Evolutionary conservation across 345 rosid genomes (phyloP), one percentile per base, ranked within the genome.

Genomic region (Citrus sinensis): DNA sequence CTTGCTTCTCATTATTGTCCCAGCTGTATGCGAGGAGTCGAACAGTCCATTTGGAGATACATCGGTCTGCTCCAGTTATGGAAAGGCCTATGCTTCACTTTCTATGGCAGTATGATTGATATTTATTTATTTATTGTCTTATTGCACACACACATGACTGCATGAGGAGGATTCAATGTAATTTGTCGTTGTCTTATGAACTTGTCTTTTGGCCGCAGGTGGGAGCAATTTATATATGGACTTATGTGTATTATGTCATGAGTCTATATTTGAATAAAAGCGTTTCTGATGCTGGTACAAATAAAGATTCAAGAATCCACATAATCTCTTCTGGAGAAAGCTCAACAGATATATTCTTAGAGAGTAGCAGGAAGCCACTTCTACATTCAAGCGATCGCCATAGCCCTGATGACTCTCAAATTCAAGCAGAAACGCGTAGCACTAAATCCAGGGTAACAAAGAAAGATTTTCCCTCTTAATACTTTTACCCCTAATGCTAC

Each of bases 31-130:
- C 70, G 72, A 76, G 73, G 93, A 90, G 72, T 62, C 70, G 64
- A 85, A 80, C 19, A 83, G 85, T 80, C 89, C 89, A 32, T 87
- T 88, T 64, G 93, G 93, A 68, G 88, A 83, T 58, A 75, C 85
- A 4, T 83, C 78, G 3, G 42, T 76, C 37, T 87, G 92, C 77
- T 76, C 78, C 16, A 22, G 71, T 10, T 75, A 82, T 46, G 90
- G 85, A 30, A 25, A 81, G 80, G 88, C 92, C 56, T 88, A 88
- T 80, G 89, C 83, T 71, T 86, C 90, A 11, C 83, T 90, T 65
- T 87, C 91, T 5, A 71, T 85, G 85, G 90, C 91, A 67, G 93
- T 88, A 86, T n/a, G 81, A 37, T 19, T 61, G 32, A 10, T 27
- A 5, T 9, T 61, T 17, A 16, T 17, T 17, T 54, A 17, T 22